phyloP scores from a whole-genome alignment of 139 green algal species.

The Chlorella sp. region DNA sequence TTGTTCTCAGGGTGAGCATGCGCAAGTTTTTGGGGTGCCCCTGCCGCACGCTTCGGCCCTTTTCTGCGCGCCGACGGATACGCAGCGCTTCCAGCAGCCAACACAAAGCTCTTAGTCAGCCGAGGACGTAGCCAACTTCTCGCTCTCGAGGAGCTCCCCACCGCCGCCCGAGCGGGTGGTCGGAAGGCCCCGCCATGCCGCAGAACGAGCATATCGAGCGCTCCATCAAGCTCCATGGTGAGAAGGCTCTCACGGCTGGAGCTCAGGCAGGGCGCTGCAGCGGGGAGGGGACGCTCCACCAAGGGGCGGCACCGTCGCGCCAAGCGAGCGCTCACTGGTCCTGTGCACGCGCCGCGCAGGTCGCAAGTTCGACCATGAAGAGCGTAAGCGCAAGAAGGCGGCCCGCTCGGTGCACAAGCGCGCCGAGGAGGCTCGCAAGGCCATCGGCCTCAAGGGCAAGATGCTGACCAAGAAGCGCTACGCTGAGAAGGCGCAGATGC shows the following conservation, averaged over 20 bases:
- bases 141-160: too few species aligned
- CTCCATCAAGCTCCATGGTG: conserved; percentile 90
- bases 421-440: conserved; percentile 70
- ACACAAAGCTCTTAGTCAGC: too few species aligned
- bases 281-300: not conserved
- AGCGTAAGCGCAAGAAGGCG: conserved; percentile 93
- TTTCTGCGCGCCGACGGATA: too few species aligned
- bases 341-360: not conserved
- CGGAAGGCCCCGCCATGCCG: too few species aligned
- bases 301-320: not conserved
- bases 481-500: conserved; percentile 96
- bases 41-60: too few species aligned
- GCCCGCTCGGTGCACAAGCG: conserved; percentile 89
- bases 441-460: conserved; percentile 94
- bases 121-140: too few species aligned
- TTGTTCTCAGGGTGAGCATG: too few species aligned
- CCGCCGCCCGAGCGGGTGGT: too few species aligned
- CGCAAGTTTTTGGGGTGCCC: too few species aligned
- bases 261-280: conserved; percentile 20
- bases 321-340: not conserved
- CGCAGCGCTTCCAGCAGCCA: too few species aligned
- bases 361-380: conserved; percentile 68
- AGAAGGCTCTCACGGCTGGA: too few species aligned
- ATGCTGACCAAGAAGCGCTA: conserved; percentile 96
- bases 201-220: conserved; percentile 99